These are phyloP conservation scores for Ascochyta clinopodiicola DNA, from an alignment of 2,329 filamentous ascomycete species.

Conservation along the genomic window DNA sequence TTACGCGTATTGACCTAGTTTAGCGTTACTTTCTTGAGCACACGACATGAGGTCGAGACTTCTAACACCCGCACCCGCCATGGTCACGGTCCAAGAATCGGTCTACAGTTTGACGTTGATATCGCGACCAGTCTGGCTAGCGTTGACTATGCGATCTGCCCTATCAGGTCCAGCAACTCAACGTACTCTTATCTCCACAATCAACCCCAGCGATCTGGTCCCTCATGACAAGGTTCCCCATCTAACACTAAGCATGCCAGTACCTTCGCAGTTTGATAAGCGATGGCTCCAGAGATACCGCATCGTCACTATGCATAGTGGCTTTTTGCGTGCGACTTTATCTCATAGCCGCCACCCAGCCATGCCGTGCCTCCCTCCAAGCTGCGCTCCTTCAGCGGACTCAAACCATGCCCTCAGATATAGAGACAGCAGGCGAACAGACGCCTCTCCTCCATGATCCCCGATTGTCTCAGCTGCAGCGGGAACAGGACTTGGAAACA, in stretches of 20 bases:
- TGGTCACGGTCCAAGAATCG: not conserved
- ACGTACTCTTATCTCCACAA: constrained; percentile 25
- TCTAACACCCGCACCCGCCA: not conserved
- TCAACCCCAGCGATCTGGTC: constrained; percentile 15
- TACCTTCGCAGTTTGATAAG: constrained; percentile 9
- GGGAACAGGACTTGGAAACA: constrained; percentile 50
- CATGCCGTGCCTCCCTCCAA: not conserved
- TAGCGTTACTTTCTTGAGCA: no score
- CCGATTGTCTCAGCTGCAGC: constrained; percentile 45
- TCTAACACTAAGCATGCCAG: not conserved
- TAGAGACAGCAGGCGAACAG: constrained; percentile 41
- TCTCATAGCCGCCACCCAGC: not conserved
- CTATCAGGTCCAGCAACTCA: constrained; percentile 8
- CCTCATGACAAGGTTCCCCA: constrained; percentile 17
- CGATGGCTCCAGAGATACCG: not conserved
- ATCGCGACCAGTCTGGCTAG: constrained; percentile 16
- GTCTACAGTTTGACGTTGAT: not conserved
- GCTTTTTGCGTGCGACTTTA: not conserved
- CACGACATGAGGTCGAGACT: no score
- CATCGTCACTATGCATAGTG: constrained; percentile 10
- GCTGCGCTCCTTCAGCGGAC: not conserved
- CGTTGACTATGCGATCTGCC: constrained; percentile 7
- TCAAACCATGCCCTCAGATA: constrained; percentile 29
- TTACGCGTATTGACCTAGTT: not conserved
- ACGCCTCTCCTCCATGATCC: constrained; percentile 43